Evolutionary conservation across 1,284 basidiomycete species (phyloP).

Genomic region (Clitocybe nebularis): DNA sequence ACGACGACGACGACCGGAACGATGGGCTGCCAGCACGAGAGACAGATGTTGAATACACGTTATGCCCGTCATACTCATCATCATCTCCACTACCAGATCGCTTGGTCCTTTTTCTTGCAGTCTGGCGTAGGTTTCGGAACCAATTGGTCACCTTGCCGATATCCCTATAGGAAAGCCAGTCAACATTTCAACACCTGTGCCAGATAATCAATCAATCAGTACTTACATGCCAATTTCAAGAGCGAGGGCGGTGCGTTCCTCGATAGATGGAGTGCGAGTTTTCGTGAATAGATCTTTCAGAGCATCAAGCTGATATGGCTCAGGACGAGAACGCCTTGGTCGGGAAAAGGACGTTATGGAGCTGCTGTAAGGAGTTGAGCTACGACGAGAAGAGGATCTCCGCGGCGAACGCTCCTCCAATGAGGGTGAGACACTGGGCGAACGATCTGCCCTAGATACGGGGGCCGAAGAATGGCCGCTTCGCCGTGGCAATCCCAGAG

Average conservation of each 20-base stretch:
- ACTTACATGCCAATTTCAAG: conserved; percentile 68
- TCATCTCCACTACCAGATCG: conserved; percentile 37
- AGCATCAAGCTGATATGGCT: conserved; percentile 70
- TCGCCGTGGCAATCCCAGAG: conserved; percentile 28
- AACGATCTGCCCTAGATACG: conserved; percentile 24
- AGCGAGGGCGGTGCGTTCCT: conserved; percentile 69
- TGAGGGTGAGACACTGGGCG: conserved; percentile 33
- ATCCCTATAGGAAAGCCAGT: conserved; percentile 47
- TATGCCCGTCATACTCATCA: conserved; percentile 29
- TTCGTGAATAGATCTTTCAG: conserved; percentile 63
- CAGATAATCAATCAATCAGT: conserved; percentile 9
- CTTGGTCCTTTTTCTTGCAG: conserved; percentile 59
- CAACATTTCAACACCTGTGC: not conserved
- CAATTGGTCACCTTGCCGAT: conserved; percentile 81
- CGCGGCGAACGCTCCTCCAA: conserved; percentile 34
- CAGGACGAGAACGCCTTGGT: conserved; percentile 68
- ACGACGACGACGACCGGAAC: conserved; percentile 46
- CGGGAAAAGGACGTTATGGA: conserved; percentile 33
- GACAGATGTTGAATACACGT: conserved; percentile 33
- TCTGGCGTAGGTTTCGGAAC: conserved; percentile 78
- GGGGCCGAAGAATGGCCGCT: conserved; percentile 26
- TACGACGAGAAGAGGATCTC: conserved; percentile 36
- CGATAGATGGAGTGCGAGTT: conserved; percentile 73
- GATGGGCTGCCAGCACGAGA: conserved; percentile 50
- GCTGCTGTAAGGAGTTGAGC: conserved; percentile 43